Conservation (phyloP, 1,139 yeast species). For the Pichia terricola region DNA sequence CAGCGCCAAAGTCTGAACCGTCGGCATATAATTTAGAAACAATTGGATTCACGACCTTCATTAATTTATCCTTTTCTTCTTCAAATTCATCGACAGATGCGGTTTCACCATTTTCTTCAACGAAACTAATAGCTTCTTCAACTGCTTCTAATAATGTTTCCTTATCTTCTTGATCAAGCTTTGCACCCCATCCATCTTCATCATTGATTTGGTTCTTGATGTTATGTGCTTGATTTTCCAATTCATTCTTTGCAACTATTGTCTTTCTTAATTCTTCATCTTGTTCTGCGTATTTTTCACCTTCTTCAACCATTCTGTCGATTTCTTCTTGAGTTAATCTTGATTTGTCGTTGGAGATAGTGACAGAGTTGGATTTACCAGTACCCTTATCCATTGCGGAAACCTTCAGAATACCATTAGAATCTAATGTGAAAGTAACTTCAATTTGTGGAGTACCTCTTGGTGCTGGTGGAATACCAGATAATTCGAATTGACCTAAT, state of each 20-base stretch:
- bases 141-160: constrained; percentile 83
- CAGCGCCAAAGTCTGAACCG: constrained; percentile 39
- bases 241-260: constrained; percentile 67
- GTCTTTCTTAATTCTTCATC: constrained; percentile 48
- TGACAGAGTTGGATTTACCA: constrained; percentile 88
- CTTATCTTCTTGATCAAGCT: constrained; percentile 85
- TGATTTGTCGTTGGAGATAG: constrained; percentile 95
- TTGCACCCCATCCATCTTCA: constrained; percentile 29
- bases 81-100: constrained; percentile 91
- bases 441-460: constrained; percentile 97
- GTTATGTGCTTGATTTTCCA: constrained; percentile 83
- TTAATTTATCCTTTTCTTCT: constrained; percentile 83
- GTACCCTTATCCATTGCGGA: constrained; percentile 94
- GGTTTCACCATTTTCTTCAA: constrained; percentile 73
- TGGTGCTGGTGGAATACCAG: constrained; percentile 97
- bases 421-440: constrained; percentile 90
- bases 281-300: constrained; percentile 53
- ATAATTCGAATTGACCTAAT: constrained; percentile 89
- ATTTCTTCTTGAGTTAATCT: constrained; percentile 72
- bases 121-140: constrained; percentile 79
- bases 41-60: constrained; percentile 82
- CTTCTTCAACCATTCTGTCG: constrained; percentile 58
- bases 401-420: constrained; percentile 91
- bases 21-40: constrained; percentile 81
- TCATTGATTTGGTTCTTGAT: constrained; percentile 45